These are phyloP conservation scores for Cyberlindnera americana DNA, from an alignment of 805 yeast species.

Conservation along the genomic window DNA sequence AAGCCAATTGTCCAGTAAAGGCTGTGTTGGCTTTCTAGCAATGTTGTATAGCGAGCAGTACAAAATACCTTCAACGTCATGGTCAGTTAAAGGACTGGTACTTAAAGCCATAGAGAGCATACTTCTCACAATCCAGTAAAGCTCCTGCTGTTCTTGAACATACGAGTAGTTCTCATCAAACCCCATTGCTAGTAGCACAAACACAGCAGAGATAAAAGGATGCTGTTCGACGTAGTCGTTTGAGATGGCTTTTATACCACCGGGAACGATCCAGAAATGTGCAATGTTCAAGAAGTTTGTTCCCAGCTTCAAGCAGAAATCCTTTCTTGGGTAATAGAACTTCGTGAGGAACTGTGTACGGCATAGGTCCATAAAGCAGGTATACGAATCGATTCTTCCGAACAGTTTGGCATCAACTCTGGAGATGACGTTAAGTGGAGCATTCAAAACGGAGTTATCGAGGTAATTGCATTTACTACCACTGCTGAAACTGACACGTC, in stretches of 20 bases:
- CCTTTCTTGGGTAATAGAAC: conserved; percentile 42
- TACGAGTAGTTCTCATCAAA: conserved; percentile 50
- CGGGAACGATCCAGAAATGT: conserved; percentile 61
- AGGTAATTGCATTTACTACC: conserved; percentile 22
- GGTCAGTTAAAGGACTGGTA: conserved; percentile 52
- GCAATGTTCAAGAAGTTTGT: conserved; percentile 48
- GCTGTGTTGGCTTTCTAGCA: conserved; percentile 50
- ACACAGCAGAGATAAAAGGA: conserved; percentile 51
- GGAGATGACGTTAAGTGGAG: conserved; percentile 36
- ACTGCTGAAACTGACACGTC: conserved; percentile 11
- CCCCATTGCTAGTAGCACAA: conserved; percentile 47
- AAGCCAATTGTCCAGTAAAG: conserved; percentile 49
- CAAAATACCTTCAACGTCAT: conserved; percentile 57
- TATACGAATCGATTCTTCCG: conserved; percentile 27
- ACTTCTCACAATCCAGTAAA: conserved; percentile 47
- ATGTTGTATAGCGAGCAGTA: conserved; percentile 53
- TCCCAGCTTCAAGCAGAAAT: conserved; percentile 42
- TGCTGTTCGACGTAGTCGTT: conserved; percentile 45
- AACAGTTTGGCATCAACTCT: conserved; percentile 38
- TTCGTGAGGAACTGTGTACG: conserved; percentile 40
- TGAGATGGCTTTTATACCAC: conserved; percentile 49
- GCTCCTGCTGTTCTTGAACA: conserved; percentile 42
- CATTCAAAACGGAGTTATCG: conserved; percentile 28
- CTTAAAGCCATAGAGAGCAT: conserved; percentile 47
- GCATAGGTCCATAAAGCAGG: conserved; percentile 32